Conservation (phyloP, 345 rosid species). For the Pistacia atlantica region DNA sequence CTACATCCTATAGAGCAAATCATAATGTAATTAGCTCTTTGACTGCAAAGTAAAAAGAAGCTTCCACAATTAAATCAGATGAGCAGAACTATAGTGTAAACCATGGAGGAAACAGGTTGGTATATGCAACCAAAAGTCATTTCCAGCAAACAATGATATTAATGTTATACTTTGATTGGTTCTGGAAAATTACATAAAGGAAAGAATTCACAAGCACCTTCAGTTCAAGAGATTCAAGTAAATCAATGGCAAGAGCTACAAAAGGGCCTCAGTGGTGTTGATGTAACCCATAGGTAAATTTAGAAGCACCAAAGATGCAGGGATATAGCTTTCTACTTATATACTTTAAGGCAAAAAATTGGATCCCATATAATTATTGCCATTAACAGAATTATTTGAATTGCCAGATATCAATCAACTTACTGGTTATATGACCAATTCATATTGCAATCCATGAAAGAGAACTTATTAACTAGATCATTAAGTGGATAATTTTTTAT, state of each 20-base stretch:
- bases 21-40: too few species aligned
- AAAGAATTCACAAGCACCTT: slow-evolving; percentile 8
- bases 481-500: background rate
- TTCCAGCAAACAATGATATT: background rate
- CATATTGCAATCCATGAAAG: background rate
- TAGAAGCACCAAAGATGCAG: background rate
- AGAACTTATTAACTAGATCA: background rate
- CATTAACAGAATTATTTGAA: background rate
- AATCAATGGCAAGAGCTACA: background rate
- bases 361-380: background rate
- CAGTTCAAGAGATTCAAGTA: background rate
- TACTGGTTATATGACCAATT: background rate
- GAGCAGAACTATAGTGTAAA: background rate
- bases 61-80: slow-evolving; percentile 2
- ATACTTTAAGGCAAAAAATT: background rate
- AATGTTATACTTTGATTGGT: background rate
- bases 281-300: background rate
- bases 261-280: background rate
- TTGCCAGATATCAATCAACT: background rate
- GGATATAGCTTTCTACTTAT: background rate
- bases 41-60: too few species aligned
- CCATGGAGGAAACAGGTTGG: background rate
- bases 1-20: too few species aligned
- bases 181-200: background rate
- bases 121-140: background rate